Evolutionary conservation across 176 grass and related monocot species (phyloP).

Genomic region (Aegilops tauschii): DNA sequence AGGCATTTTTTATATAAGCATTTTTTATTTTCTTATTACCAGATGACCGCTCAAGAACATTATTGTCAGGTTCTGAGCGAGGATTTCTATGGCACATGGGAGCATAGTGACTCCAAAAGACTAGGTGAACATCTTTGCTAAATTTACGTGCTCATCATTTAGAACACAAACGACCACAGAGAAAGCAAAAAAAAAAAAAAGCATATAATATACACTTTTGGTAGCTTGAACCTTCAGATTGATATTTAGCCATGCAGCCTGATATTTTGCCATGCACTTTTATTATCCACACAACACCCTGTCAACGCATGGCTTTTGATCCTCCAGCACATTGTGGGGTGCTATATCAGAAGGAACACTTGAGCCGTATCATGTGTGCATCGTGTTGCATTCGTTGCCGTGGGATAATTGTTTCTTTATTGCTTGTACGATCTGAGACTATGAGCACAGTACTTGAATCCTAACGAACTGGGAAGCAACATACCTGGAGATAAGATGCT

Average conservation of each 20-base stretch:
- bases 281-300: background rate
- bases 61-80: background rate
- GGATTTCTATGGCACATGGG: background rate
- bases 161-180: too few relatives aligned
- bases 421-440: background rate
- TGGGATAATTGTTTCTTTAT: background rate
- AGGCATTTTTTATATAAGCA: background rate
- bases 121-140: background rate
- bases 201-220: background rate
- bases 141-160: background rate
- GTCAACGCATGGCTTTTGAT: background rate
- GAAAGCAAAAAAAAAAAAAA: too few relatives aligned
- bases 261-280: background rate
- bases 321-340: conserved; percentile 56
- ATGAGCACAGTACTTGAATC: background rate
- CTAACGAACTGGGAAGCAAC: background rate
- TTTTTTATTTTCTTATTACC: background rate
- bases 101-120: background rate
- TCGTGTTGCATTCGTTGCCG: background rate
- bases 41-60: background rate
- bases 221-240: background rate
- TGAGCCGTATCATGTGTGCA: conserved; percentile 66
- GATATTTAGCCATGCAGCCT: background rate
- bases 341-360: conserved; percentile 80
- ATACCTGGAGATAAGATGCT: background rate